Conservation (phyloP, 106 monocot species). For the Alisma plantagoaquatica region DNA sequence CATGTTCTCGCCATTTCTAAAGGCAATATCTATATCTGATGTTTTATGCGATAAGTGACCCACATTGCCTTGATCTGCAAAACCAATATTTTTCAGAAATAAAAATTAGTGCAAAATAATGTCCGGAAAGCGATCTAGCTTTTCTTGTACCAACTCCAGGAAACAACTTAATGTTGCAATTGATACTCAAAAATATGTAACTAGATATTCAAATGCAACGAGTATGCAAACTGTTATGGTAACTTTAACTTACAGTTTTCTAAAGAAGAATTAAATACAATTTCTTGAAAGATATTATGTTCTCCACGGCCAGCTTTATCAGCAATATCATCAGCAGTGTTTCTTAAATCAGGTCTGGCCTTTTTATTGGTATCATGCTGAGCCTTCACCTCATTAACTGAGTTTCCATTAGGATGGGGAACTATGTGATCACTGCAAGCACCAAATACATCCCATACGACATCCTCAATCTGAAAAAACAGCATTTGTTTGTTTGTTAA, state of each 20-base stretch:
- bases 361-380: constrained; percentile 6
- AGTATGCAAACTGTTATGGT: too few relatives aligned
- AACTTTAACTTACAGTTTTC: neutral
- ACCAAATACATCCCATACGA: constrained; percentile 1
- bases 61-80: constrained; percentile 4
- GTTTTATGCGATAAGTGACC: constrained; percentile 1
- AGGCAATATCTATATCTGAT: neutral
- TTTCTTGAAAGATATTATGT: neutral
- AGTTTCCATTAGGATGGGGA: neutral
- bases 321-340: neutral
- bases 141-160: neutral
- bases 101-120: neutral
- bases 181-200: neutral
- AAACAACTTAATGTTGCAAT: neutral
- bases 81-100: neutral
- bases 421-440: constrained; percentile 1
- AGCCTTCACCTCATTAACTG: neutral
- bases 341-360: constrained; percentile 4
- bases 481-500: too few relatives aligned
- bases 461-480: constrained; percentile 9
- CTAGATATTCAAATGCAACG: too few relatives aligned
- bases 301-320: neutral
- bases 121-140: neutral
- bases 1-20: neutral
- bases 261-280: neutral